Percentiles rank a stretch among this genome's conserved stretches.
These are phyloP conservation scores for Prototheca cutis DNA, from an alignment of 163 green algal species.

Conservation along the genomic window DNA sequence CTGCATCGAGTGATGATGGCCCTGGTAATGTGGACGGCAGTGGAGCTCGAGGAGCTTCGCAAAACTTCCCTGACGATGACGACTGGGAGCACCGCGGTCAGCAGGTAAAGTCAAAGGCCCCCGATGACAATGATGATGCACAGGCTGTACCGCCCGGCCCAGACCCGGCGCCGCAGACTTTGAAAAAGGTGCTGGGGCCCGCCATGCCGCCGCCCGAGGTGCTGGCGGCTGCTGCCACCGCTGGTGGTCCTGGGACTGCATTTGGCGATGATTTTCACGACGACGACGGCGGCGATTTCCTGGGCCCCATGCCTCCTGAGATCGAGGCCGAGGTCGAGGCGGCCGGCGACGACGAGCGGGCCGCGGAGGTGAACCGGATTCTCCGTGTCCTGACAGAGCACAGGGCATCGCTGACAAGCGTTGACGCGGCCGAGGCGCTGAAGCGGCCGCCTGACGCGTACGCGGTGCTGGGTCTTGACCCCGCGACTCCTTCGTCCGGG, in stretches of 20 bases:
- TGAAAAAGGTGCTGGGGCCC: slow-evolving; percentile 37
- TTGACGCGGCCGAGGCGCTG: not conserved
- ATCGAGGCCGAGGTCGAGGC: slow-evolving; percentile 44
- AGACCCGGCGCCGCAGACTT: too few relatives aligned
- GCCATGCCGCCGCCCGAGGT: slow-evolving; percentile 48
- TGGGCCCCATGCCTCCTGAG: slow-evolving; percentile 62
- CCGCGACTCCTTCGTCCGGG: slow-evolving; percentile 17
- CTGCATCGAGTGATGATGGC: too few relatives aligned
- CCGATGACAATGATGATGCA: not conserved
- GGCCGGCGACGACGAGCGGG: slow-evolving; percentile 16
- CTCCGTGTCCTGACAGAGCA: slow-evolving; percentile 29
- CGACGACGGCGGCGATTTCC: slow-evolving; percentile 17
- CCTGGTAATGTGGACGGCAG: too few relatives aligned
- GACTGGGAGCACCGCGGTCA: too few relatives aligned
- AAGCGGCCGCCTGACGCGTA: slow-evolving; percentile 43
- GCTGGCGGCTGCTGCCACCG: slow-evolving; percentile 53
- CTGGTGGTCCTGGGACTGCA: not conserved
- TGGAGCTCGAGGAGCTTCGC: too few relatives aligned
- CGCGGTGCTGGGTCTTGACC: slow-evolving; percentile 49
- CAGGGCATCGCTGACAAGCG: slow-evolving; percentile 8
- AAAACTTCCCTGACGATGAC: too few relatives aligned
- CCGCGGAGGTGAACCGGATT: slow-evolving; percentile 46
- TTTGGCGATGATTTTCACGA: not conserved
- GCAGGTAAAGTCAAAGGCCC: too few relatives aligned
- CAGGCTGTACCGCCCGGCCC: slow-evolving; percentile 2